Evolutionary conservation across 1,284 basidiomycete species (phyloP).

Genomic region (Papiliotrema nemorosa): DNA sequence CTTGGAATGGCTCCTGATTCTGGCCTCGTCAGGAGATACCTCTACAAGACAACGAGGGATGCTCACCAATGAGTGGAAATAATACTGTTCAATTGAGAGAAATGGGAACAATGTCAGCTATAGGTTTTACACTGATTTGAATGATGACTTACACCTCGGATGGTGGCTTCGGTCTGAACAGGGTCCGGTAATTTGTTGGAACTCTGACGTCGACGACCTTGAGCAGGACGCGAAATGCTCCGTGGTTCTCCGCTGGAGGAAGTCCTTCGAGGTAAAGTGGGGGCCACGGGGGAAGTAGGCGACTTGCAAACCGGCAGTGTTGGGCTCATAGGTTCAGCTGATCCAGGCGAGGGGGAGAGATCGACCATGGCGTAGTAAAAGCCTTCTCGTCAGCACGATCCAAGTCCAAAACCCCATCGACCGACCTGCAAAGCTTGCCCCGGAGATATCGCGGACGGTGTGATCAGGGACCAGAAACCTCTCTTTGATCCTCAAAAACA

Average conservation of each 20-base stretch:
- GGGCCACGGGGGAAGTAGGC: constrained; percentile 10
- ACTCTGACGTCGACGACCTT: constrained; percentile 19
- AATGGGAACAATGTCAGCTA: constrained; percentile 60
- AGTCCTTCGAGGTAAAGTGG: constrained; percentile 9
- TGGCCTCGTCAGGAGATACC: constrained; percentile 7
- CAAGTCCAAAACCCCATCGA: constrained; percentile 7
- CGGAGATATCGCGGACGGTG: constrained; percentile 86
- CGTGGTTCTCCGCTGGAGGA: constrained; percentile 17
- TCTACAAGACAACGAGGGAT: background rate
- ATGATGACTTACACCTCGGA: constrained; percentile 44
- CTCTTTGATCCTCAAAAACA: constrained; percentile 97
- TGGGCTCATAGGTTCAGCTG: constrained; percentile 36
- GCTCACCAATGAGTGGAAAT: constrained; percentile 67
- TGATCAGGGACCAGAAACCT: constrained; percentile 92
- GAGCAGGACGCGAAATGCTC: constrained; percentile 16
- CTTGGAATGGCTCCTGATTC: constrained; percentile 50
- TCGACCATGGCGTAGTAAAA: constrained; percentile 67
- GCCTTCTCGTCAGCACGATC: constrained; percentile 52
- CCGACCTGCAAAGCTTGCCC: constrained; percentile 89
- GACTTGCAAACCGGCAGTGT: constrained; percentile 23
- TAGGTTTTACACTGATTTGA: constrained; percentile 7
- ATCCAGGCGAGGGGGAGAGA: constrained; percentile 33
- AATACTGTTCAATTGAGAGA: constrained; percentile 55
- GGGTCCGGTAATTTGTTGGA: constrained; percentile 11
- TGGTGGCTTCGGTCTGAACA: constrained; percentile 32